Conservation (phyloP, 2,329 filamentous ascomycete genomes). For the Gremmenia infestans region DNA sequence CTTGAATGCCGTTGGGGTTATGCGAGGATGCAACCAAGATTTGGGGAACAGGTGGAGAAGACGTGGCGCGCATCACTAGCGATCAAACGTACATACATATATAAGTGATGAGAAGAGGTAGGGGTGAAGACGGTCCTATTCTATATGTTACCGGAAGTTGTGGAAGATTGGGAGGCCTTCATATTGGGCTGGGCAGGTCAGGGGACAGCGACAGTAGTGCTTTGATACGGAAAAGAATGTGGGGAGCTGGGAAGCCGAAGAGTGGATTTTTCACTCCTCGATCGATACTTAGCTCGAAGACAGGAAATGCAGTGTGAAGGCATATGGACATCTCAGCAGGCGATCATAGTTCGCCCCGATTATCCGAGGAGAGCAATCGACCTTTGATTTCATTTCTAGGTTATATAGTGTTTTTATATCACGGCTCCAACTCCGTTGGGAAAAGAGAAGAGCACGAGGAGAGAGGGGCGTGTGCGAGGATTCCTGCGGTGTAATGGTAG, state of each 20-base stretch:
- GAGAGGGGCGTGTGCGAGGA: neutral
- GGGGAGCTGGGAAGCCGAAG: neutral
- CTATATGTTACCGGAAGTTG: conserved; percentile 7
- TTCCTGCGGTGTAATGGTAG: neutral
- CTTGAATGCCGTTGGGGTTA: conserved; percentile 12
- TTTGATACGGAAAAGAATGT: conserved; percentile 1
- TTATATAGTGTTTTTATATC: neutral
- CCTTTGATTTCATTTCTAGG: neutral
- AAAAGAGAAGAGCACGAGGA: neutral
- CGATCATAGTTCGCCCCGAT: neutral
- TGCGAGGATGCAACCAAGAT: conserved; percentile 11
- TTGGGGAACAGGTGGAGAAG: neutral
- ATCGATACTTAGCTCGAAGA: neutral
- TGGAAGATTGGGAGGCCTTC: neutral
- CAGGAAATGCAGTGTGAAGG: neutral
- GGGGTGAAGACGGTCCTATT: neutral
- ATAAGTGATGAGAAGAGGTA: neutral
- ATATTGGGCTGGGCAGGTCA: conserved; percentile 1
- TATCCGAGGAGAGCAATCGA: neutral
- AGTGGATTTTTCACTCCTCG: neutral
- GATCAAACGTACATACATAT: conserved; percentile 2
- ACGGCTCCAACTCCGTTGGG: neutral
- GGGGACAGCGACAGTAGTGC: neutral
- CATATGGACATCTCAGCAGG: neutral
- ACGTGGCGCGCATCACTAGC: neutral